phyloP scores from a whole-genome alignment of 305 asterid species.

The Fraxinus xanthoxyloides region DNA sequence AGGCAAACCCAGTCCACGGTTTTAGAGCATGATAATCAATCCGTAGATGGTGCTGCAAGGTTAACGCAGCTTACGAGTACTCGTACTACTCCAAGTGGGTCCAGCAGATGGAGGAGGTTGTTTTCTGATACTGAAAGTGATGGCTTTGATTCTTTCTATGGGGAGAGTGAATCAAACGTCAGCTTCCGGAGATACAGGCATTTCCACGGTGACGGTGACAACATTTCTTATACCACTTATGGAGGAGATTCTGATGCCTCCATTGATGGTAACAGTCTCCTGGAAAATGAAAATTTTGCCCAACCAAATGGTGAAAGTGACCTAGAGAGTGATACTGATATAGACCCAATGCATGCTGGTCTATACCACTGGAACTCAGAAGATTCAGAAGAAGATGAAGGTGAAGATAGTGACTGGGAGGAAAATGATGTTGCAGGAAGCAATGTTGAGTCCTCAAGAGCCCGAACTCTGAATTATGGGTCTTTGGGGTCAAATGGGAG shows the following conservation, averaged over 20 bases:
- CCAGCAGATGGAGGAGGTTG: constrained; percentile 68
- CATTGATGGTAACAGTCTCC: constrained; percentile 49
- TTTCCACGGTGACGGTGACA: constrained; percentile 55
- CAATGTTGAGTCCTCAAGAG: constrained; percentile 28
- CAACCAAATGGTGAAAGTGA: constrained; percentile 52
- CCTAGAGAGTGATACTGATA: constrained; percentile 66
- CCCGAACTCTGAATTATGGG: constrained; percentile 32
- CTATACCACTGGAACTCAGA: constrained; percentile 66
- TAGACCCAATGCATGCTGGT: constrained; percentile 96
- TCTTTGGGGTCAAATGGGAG: constrained; percentile 30
- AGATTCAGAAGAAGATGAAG: constrained; percentile 43
- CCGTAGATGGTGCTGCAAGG: constrained; percentile 39
- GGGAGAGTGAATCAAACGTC: constrained; percentile 68
- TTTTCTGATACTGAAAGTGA: constrained; percentile 81
- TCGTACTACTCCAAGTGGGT: constrained; percentile 59
- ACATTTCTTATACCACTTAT: constrained; percentile 50
- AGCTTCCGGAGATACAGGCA: constrained; percentile 65
- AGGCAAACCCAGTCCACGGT: constrained; percentile 46
- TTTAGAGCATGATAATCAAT: constrained; percentile 44
- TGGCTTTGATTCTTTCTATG: constrained; percentile 65
- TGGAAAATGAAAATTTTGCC: constrained; percentile 48
- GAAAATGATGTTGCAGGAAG: constrained; percentile 48
- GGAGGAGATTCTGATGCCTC: constrained; percentile 80
- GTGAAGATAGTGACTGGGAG: constrained; percentile 55
- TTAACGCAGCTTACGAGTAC: constrained; percentile 37